Conservation (phyloP, 2,329 filamentous ascomycete genomes). For the Pseudogymnoascus sp. region DNA sequence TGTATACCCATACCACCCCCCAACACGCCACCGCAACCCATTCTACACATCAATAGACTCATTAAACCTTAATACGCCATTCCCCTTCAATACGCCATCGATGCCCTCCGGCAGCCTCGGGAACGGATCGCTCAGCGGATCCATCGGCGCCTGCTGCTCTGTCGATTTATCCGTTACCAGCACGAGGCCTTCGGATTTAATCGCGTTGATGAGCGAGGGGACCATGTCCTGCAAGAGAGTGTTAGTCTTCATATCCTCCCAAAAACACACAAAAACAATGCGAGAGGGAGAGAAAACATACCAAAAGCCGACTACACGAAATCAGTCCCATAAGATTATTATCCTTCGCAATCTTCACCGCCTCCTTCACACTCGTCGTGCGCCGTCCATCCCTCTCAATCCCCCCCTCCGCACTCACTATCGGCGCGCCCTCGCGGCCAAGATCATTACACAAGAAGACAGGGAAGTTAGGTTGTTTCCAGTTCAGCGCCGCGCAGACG, state of each 20-base stretch:
- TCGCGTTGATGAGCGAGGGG: constrained; percentile 81
- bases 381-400: constrained; percentile 53
- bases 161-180: constrained; percentile 81
- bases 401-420: constrained; percentile 19
- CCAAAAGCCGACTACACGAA: constrained; percentile 77
- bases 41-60: constrained; percentile 71
- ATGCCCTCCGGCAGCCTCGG: constrained; percentile 67
- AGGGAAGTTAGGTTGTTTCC: constrained; percentile 98
- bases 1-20: background rate
- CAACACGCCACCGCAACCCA: background rate
- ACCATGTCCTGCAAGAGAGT: constrained; percentile 65
- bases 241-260: constrained; percentile 17
- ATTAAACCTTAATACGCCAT: constrained; percentile 86
- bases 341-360: constrained; percentile 81
- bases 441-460: constrained; percentile 93
- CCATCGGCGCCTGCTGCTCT: constrained; percentile 29
- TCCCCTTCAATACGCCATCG: constrained; percentile 76
- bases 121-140: constrained; percentile 41
- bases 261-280: background rate
- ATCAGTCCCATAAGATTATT: constrained; percentile 99
- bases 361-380: constrained; percentile 86
- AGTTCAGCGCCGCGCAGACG: constrained; percentile 90
- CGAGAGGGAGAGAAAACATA: constrained; percentile 46
- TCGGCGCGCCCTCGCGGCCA: constrained; percentile 47
- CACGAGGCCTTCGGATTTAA: constrained; percentile 89